These are phyloP conservation scores for Trichoderma brevicompactum DNA, from an alignment of 2,329 filamentous ascomycete genomes.

Conservation along the genomic window DNA sequence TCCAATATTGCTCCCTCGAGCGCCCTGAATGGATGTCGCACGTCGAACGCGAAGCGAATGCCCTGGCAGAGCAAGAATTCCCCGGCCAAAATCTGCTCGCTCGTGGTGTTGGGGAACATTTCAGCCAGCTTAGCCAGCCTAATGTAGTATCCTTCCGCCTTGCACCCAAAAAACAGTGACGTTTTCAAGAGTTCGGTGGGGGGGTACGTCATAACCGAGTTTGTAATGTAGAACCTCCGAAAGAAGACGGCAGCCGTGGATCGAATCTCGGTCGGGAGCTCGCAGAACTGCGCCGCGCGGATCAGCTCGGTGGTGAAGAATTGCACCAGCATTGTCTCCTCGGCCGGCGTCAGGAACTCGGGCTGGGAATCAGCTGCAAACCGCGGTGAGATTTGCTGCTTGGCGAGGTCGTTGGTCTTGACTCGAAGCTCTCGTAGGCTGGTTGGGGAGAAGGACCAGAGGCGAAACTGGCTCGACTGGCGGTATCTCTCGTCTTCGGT, in stretches of 20 bases:
- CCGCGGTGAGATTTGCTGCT: slow-evolving; percentile 60
- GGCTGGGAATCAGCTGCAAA: slow-evolving; percentile 62
- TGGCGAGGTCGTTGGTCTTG: slow-evolving; percentile 78
- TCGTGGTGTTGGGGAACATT: slow-evolving; percentile 70
- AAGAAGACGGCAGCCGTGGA: slow-evolving; percentile 84
- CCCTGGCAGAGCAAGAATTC: slow-evolving; percentile 94
- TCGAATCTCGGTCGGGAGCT: slow-evolving; percentile 56
- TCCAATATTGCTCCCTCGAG: slow-evolving; percentile 88
- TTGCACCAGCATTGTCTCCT: slow-evolving; percentile 80
- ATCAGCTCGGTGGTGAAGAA: slow-evolving; percentile 71
- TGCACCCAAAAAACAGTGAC: slow-evolving; percentile 89
- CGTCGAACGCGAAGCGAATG: slow-evolving; percentile 89
- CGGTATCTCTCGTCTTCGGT: slow-evolving; percentile 92
- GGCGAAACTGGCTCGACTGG: slow-evolving; percentile 83
- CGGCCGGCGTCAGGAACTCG: slow-evolving; percentile 80
- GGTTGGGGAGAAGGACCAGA: slow-evolving; percentile 87
- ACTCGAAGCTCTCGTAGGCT: slow-evolving; percentile 72
- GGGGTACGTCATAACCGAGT: slow-evolving; percentile 95
- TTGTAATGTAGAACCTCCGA: slow-evolving; percentile 92
- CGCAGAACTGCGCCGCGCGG: slow-evolving; percentile 59
- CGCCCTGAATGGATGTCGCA: slow-evolving; percentile 86
- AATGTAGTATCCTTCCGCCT: slow-evolving; percentile 84
- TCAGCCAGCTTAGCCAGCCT: slow-evolving; percentile 67
- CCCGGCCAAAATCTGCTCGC: slow-evolving; percentile 83
- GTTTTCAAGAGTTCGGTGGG: slow-evolving; percentile 88